Base-by-base conservation (phyloP, 371 early-diverging fungal genomes). In the Rhizopus stolonifer region DNA sequence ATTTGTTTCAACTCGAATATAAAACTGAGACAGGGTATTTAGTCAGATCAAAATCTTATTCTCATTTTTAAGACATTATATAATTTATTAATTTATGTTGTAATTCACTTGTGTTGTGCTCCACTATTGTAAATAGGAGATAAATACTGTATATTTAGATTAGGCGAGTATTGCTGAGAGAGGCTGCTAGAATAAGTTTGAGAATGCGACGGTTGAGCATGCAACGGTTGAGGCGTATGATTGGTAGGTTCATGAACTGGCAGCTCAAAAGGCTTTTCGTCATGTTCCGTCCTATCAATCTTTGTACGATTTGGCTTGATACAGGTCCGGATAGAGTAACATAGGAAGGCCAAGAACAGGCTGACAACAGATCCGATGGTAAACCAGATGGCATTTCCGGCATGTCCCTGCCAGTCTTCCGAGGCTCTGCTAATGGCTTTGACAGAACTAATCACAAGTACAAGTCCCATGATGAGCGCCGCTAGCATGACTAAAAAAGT, bases 381-480 rank as follows among this genome's bases (percentile, higher is more conserved):
- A 4, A 60, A 42, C 65, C 71, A 71, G 18, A 67, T 31, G 8
- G 63, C 46, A 22, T 59, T 67, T 19, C 71, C 65, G 24, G 60
- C 56, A 26, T 58, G 52, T n/a, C 65, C 67, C 2, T 45, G 51
- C 60, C 65, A 67, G n/a, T 32, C 32, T 21, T 32, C 36, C 19
- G 52, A 55, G 4, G 54, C 57, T 14, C 19, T 25, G 10, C 40
- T 24, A 6, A 70, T 38, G 14, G 42, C 40, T 25, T 56, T 49
- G 15, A 49, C 56, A 45, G 52, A 54, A 15, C 40, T 25, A 21
- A 70, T 42, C 3, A 56, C 47, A 22, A 67, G n/a, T 0, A 60
- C 52, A 44, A 70, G 56, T 3, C 54, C 59, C 22, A 70, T 21
- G 14, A 67, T 56, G 21, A 66, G 52, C 10, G 60, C 58, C 0